Conservation (phyloP, 2,329 filamentous ascomycete genomes). For the Parasarocladium wereldwijsianum region DNA sequence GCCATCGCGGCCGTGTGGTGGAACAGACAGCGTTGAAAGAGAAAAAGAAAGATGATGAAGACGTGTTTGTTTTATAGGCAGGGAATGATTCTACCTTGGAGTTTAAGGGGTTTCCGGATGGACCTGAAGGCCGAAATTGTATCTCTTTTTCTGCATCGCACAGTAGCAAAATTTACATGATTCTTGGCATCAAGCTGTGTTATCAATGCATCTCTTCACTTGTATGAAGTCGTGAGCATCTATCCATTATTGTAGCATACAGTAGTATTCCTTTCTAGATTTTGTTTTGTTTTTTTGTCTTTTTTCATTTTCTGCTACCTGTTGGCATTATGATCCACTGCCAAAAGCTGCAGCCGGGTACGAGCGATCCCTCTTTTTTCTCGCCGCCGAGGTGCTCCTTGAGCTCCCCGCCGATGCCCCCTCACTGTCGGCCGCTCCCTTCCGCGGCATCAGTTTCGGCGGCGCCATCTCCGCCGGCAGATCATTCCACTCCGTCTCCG, state of each 20-base stretch:
- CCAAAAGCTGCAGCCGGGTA: constrained; percentile 51
- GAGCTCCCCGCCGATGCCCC: constrained; percentile 31
- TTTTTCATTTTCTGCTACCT: constrained; percentile 2
- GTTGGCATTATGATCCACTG: constrained; percentile 12
- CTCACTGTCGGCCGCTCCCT: constrained; percentile 12
- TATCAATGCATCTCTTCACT: neutral
- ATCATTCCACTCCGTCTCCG: constrained; percentile 52
- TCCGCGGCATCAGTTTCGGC: constrained; percentile 12
- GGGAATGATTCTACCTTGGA: no score
- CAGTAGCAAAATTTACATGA: no score
- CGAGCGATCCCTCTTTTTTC: constrained; percentile 44
- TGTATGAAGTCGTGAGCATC: neutral
- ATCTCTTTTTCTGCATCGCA: no score
- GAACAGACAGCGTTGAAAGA: constrained; percentile 14
- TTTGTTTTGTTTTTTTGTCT: constrained; percentile 5
- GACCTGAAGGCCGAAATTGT: no score
- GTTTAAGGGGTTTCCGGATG: no score
- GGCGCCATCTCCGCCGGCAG: constrained; percentile 43
- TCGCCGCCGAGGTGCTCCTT: constrained; percentile 36
- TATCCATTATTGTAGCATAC: neutral
- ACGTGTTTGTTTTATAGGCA: constrained; percentile 1
- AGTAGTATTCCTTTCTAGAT: no score
- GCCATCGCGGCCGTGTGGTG: constrained; percentile 25
- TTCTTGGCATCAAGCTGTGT: no score
- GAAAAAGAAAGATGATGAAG: neutral